Evolutionary conservation across 495 filamentous ascomycete genomes (phyloP).

Genomic region (Aspergillus diversus): DNA sequence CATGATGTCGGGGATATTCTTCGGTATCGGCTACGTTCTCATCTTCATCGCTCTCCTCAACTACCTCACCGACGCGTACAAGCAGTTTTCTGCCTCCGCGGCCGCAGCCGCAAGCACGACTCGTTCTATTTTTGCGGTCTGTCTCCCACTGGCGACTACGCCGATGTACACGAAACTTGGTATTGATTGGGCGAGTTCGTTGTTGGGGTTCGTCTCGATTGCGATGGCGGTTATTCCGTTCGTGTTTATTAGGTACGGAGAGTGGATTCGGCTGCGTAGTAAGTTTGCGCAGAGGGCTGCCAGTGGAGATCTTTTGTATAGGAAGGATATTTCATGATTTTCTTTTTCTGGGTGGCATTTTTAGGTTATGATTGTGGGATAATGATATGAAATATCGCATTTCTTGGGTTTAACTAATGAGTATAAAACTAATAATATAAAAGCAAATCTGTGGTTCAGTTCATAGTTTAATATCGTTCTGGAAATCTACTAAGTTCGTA

Average conservation of each 20-base stretch:
- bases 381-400: too few species aligned
- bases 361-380: too few species aligned
- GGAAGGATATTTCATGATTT: neutral
- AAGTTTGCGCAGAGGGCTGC: constrained; percentile 12
- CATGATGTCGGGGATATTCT: constrained; percentile 49
- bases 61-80: constrained; percentile 58
- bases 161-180: constrained; percentile 61
- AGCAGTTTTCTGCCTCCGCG: constrained; percentile 30
- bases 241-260: constrained; percentile 40
- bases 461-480: too few species aligned
- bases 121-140: constrained; percentile 56
- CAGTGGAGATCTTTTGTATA: neutral
- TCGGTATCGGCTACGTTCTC: constrained; percentile 54
- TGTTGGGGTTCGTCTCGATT: constrained; percentile 47
- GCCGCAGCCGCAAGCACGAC: constrained; percentile 43
- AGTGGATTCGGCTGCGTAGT: constrained; percentile 32
- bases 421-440: too few species aligned
- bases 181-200: constrained; percentile 58
- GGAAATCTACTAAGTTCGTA: too few species aligned
- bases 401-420: too few species aligned
- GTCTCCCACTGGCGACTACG: constrained; percentile 60
- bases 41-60: constrained; percentile 53
- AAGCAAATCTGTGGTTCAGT: too few species aligned
- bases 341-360: too few species aligned
- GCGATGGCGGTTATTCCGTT: constrained; percentile 48